phyloP scores from a whole-genome alignment of 129 eudicot genomes.

The Tanacetum coccineum region DNA sequence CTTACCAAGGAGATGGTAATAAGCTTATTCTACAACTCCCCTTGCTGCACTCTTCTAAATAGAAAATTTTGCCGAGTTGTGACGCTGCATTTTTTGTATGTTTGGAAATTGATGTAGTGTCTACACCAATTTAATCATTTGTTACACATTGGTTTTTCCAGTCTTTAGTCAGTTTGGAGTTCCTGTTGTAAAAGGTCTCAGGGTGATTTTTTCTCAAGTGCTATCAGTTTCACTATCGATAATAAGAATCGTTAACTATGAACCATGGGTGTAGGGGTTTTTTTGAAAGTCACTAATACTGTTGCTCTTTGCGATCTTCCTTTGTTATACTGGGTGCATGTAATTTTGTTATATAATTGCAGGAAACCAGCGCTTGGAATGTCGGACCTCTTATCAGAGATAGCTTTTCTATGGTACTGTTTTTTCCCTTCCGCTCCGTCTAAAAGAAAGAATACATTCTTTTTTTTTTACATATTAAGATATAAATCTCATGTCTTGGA shows the following conservation, averaged over 20 bases:
- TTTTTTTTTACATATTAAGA: too few species aligned
- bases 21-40: conserved; percentile 9
- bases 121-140: not conserved
- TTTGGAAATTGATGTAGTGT: not conserved
- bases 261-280: conserved; percentile 8
- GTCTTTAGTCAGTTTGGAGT: conserved; percentile 13
- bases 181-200: not conserved
- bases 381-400: conserved; percentile 79
- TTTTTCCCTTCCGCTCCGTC: not conserved
- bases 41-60: not conserved
- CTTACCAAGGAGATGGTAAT: conserved; percentile 71
- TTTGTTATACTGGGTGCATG: not conserved
- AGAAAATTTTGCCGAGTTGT: not conserved
- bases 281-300: not conserved
- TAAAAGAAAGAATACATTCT: not conserved
- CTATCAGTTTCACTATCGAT: not conserved
- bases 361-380: conserved; percentile 93
- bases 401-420: conserved; percentile 78
- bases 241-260: not conserved
- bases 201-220: conserved; percentile 1
- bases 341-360: conserved; percentile 8
- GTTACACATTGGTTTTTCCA: not conserved
- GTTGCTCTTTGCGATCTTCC: not conserved
- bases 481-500: not conserved
- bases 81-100: not conserved